Evolutionary conservation across 2,329 filamentous ascomycete species (phyloP), one percentile per base, ranked within the genome.

Genomic region (Alternaria conjuncta): DNA sequence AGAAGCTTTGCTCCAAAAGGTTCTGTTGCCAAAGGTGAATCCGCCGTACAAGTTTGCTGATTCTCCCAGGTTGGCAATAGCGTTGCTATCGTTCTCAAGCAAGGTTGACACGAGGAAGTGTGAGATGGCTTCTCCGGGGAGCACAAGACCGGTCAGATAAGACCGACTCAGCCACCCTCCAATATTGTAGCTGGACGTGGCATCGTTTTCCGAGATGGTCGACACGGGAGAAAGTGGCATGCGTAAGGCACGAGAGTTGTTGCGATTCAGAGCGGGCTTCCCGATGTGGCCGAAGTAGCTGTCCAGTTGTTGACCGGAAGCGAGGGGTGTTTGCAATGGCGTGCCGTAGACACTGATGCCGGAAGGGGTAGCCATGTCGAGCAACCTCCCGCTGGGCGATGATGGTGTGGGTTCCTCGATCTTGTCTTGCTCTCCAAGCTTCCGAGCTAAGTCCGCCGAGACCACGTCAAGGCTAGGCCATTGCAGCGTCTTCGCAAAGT

Each of bases 1-100:
- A 43, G 83, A 86, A 46, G 79, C 79, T 71, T 87, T 87, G 71
- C 86, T 87, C 86, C 86, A 89, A 82, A 84, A 89, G 50, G 82
- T 85, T 32, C 79, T 79, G 4, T 77, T 80, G 8, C 77, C 69
- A 62, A 86, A 86, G 21, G 85, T 72, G 63, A 89, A 87, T 3
- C 86, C 87, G 20, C 86, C 85, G 57, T 86, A 84, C 0, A 88
- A 76, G 66, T 86, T 85, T 0, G 83, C 84, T 8, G 80, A 79
- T 12, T 85, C 81, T 0, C 86, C 86, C 1, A 88, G 78, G 25
- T 75, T 75, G 20, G 77, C 71, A 8, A 88, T 80, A 1, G 85
- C 85, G 4, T 80, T 67, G 12, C 80, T 78, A 59, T 86, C 84
- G 65, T 87, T 88, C 63, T 88, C 86, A 3, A 88, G 75, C 7